Percentiles rank a stretch among this genome's conserved stretches.
These are phyloP conservation scores for Gigaspora rosea DNA, from an alignment of 192 early-diverging fungal species.

Conservation along the genomic window DNA sequence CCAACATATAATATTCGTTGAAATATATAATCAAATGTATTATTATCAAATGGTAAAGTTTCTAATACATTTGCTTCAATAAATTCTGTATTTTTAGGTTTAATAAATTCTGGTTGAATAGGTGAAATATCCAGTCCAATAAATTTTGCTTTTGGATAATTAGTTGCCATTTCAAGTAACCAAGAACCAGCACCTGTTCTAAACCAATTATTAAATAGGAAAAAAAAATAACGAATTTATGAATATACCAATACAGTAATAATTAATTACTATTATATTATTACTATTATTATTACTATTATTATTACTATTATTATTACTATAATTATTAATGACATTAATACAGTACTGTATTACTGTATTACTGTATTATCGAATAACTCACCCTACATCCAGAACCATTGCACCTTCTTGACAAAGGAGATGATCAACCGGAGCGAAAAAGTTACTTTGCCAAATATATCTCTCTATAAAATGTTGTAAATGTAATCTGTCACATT, in stretches of 20 bases:
- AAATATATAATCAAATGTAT: conserved; percentile 50
- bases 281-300: neutral
- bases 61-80: conserved; percentile 40
- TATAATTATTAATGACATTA: neutral
- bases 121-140: conserved; percentile 10
- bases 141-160: conserved; percentile 14
- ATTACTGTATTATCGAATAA: neutral
- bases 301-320: neutral
- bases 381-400: conserved; percentile 13
- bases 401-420: neutral
- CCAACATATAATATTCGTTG: neutral
- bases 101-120: neutral
- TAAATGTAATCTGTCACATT: neutral
- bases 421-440: neutral
- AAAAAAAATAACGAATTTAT: too few species aligned
- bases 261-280: too few species aligned
- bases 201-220: too few species aligned
- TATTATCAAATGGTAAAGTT: conserved; percentile 43
- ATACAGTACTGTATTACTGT: too few species aligned
- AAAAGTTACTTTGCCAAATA: conserved; percentile 16
- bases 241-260: too few species aligned
- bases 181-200: conserved; percentile 16
- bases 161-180: conserved; percentile 13
- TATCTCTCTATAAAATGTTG: conserved; percentile 7
- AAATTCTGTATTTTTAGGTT: conserved; percentile 26